Percentiles rank a stretch among this genome's conserved stretches.
phyloP scores from a whole-genome alignment of 1,139 yeast genomes.

The Scheffersomyces titani region DNA sequence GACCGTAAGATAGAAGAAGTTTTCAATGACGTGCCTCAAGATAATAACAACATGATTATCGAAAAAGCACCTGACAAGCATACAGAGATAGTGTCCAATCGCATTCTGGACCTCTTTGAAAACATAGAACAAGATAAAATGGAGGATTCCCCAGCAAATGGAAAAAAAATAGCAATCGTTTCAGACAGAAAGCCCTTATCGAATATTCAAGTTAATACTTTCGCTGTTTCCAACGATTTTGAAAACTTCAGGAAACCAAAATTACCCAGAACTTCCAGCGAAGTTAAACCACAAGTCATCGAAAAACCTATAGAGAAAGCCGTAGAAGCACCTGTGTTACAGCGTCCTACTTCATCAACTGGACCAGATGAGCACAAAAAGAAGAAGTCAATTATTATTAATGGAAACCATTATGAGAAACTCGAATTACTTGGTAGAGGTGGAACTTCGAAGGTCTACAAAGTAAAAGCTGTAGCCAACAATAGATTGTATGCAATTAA shows the following conservation, averaged over 20 bases:
- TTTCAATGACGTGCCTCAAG: not conserved
- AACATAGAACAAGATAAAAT: not conserved
- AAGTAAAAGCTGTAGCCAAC: constrained; percentile 58
- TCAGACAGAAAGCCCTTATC: constrained; percentile 14
- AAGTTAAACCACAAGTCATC: not conserved
- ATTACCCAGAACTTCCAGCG: constrained; percentile 13
- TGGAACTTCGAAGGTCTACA: constrained; percentile 91
- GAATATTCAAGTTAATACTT: constrained; percentile 16
- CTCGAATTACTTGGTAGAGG: constrained; percentile 86
- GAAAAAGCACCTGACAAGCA: not conserved
- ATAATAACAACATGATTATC: not conserved
- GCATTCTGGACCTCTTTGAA: not conserved
- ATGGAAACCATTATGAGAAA: constrained; percentile 68
- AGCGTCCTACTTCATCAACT: not conserved
- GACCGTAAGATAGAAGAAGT: not conserved
- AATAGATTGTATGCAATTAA: constrained; percentile 76
- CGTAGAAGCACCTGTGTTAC: constrained; percentile 2
- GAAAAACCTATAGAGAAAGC: not conserved
- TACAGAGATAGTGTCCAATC: not conserved
- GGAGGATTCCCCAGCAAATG: not conserved
- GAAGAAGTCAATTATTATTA: constrained; percentile 40
- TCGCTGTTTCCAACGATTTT: constrained; percentile 10
- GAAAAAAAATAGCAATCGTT: not conserved
- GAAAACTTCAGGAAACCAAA: constrained; percentile 28
- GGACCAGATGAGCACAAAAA: constrained; percentile 18